A percentile compares a stretch with the other conserved stretches of the same genome.
These are phyloP conservation scores for peach (Prunus persica) DNA, from an alignment of 306 rosid species.

Conservation along the genomic window DNA sequence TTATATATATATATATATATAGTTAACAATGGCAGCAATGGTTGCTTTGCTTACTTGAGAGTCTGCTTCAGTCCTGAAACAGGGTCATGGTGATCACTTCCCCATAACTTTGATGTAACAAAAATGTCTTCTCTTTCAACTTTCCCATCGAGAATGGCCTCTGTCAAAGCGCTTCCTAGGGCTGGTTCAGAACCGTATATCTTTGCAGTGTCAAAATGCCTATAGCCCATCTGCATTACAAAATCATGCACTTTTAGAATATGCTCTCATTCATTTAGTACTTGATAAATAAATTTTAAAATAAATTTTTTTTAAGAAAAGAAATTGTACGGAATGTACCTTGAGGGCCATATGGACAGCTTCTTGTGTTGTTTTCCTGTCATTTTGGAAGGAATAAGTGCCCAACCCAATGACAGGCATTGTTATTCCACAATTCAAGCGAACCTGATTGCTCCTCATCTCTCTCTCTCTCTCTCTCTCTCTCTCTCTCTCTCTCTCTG, in stretches of 20 bases:
- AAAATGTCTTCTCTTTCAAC: conserved; percentile 63
- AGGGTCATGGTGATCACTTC: conserved; percentile 92
- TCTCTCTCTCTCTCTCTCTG: conserved; percentile 5
- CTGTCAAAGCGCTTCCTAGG: conserved; percentile 57
- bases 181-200: conserved; percentile 85
- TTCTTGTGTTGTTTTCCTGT: conserved; percentile 48
- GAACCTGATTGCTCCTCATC: conserved; percentile 57
- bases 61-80: conserved; percentile 69
- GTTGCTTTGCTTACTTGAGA: conserved; percentile 41
- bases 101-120: conserved; percentile 88
- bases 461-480: conserved; percentile 8
- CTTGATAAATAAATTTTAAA: background rate
- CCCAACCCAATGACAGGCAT: conserved; percentile 87
- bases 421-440: conserved; percentile 67
- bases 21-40: too few species aligned
- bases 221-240: conserved; percentile 68
- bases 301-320: background rate
- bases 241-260: background rate
- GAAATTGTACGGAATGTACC: conserved; percentile 35
- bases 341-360: conserved; percentile 75
- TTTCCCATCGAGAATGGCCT: conserved; percentile 40
- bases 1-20: too few species aligned
- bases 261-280: background rate
- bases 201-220: conserved; percentile 88
- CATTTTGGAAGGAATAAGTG: conserved; percentile 68